Evolutionary conservation across 1,284 basidiomycete species (phyloP).

Genomic region (Microstroma glucosiphilum): DNA sequence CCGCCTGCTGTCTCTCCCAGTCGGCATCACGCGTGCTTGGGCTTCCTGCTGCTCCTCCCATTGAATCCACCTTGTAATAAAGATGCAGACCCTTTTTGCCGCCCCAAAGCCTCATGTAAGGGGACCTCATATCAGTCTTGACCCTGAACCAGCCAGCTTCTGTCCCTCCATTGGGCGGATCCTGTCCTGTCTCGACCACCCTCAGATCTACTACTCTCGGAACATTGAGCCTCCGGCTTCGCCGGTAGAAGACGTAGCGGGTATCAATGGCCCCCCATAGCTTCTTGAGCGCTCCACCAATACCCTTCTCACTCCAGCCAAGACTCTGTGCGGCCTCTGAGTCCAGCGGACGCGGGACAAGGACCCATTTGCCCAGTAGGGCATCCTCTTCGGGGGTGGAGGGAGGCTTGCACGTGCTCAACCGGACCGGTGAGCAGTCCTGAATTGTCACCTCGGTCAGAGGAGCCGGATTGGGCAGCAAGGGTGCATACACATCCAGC

Average conservation of each 20-base stretch:
- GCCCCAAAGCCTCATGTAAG: constrained; percentile 17
- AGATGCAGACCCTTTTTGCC: constrained; percentile 24
- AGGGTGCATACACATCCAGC: constrained; percentile 34
- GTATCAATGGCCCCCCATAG: constrained; percentile 24
- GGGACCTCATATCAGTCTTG: constrained; percentile 25
- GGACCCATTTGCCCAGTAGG: constrained; percentile 78
- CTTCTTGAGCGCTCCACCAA: constrained; percentile 18
- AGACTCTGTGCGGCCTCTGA: constrained; percentile 55
- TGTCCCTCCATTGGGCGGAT: constrained; percentile 13
- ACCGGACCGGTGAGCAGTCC: constrained; percentile 62
- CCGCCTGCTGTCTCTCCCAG: neutral
- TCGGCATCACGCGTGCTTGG: no score
- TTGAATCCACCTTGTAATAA: constrained; percentile 18
- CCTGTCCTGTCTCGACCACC: constrained; percentile 20
- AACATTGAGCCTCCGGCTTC: constrained; percentile 21
- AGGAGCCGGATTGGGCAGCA: constrained; percentile 34
- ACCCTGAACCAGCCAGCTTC: constrained; percentile 32
- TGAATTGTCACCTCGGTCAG: constrained; percentile 69
- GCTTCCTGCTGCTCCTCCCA: neutral
- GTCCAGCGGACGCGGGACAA: constrained; percentile 71
- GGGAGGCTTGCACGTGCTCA: constrained; percentile 62
- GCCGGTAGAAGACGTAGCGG: constrained; percentile 40
- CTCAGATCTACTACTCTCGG: constrained; percentile 31
- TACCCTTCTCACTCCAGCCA: neutral
- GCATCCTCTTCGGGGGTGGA: constrained; percentile 68